Evolutionary conservation across 805 yeast genomes (phyloP), one percentile per base, ranked within the genome.

Genomic region (Candida koratica): DNA sequence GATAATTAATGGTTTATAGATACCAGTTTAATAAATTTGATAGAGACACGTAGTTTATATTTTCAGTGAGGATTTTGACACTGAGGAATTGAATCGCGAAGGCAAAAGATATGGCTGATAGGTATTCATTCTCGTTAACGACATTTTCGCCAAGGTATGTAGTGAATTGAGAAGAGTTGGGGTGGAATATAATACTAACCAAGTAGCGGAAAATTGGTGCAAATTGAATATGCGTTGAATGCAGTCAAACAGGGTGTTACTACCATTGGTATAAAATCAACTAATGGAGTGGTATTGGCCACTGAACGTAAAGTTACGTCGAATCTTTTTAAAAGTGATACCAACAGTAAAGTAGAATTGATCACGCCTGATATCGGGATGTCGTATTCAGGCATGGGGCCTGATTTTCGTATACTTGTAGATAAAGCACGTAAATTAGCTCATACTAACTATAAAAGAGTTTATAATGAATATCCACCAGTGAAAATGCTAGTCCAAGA

Each of bases 221-320:
- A 93, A 68, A 93, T 93, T 52, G 98, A 93, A 61, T 90, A 93
- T 61, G 98, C 99, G 12, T 71, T 93, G 51, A 89, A 90, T 48
- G 97, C 96, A 1, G 98, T 93, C 28, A 93, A 90, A 54, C 96
- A 88, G 58, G 99, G 99, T 60, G 96, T 93, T 34, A 89, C 97
- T 9, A 84, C 97, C 1, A 74, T 93, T 36, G 99, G 97, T 29
- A 90, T 93, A 56, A 71, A 72, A 59, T 93, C 97, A 14, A 84
- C 95, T 39, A 90, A 90, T 61, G 99, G 99, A 39, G 82, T 93
- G 28, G 96, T 93, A 3, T 74, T 93, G 46, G 98, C 98, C 48
- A 90, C 99, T 2, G 98, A 93, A 59, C 84, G 90, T 69, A 89
- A 89, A 55, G 75, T 90, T 20, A 73, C 81, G 31, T 86, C 96